These are phyloP conservation scores for Avena insularis DNA, from an alignment of 176 grass and related monocot genomes.

Conservation along the genomic window DNA sequence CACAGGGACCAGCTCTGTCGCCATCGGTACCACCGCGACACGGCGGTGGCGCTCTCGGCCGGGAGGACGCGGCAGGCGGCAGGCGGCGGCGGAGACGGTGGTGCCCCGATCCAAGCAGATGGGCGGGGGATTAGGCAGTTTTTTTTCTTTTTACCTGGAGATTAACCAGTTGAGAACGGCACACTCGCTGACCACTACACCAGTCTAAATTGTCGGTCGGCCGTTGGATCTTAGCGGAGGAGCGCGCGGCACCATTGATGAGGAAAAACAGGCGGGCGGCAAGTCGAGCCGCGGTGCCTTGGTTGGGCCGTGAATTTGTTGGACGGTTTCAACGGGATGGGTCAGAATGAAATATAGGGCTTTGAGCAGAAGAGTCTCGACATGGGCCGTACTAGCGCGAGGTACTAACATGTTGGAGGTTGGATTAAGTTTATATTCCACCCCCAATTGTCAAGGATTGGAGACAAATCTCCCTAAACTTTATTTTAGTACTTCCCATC, in stretches of 20 bases:
- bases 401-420: too few species aligned
- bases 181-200: not conserved
- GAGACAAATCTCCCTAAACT: too few species aligned
- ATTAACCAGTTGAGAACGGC: not conserved
- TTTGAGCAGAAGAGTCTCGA: not conserved
- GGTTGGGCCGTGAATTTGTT: not conserved
- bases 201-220: not conserved
- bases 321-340: not conserved
- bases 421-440: too few species aligned
- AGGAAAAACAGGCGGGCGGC: not conserved
- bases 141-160: not conserved
- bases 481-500: too few species aligned
- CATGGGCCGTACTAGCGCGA: too few species aligned
- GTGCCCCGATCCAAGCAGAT: slow-evolving; percentile 32
- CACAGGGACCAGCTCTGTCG: slow-evolving; percentile 66
- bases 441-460: too few species aligned
- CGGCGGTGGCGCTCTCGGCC: not conserved
- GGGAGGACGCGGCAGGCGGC: slow-evolving; percentile 16
- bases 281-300: not conserved
- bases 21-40: slow-evolving; percentile 43
- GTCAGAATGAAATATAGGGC: not conserved
- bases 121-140: slow-evolving; percentile 1
- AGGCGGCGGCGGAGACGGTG: not conserved
- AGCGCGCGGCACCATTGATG: not conserved
- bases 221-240: slow-evolving; percentile 9